These are phyloP conservation scores for Myxozyma mucilagina DNA, from an alignment of 805 yeast genomes.

Conservation along the genomic window DNA sequence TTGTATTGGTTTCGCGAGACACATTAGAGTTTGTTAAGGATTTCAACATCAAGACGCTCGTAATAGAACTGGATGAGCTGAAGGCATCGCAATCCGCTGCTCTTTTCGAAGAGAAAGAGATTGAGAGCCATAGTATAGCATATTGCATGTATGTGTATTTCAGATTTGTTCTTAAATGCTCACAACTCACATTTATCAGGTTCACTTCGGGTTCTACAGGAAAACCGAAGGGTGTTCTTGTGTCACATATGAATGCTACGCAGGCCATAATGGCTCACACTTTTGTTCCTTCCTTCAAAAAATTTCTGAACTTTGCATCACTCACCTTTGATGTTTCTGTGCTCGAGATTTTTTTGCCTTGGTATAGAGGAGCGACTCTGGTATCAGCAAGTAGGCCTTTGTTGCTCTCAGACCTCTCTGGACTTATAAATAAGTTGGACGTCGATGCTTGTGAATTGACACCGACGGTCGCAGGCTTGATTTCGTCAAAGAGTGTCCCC, in stretches of 20 bases:
- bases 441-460: constrained; percentile 33
- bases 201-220: constrained; percentile 59
- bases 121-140: constrained; percentile 12
- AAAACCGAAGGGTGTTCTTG: constrained; percentile 53
- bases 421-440: constrained; percentile 13
- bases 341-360: constrained; percentile 34
- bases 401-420: constrained; percentile 24
- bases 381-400: constrained; percentile 27
- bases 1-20: constrained; percentile 17
- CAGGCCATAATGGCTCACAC: constrained; percentile 32
- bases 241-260: constrained; percentile 30
- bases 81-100: neutral
- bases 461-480: constrained; percentile 34
- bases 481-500: constrained; percentile 19
- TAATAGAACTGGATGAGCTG: constrained; percentile 5
- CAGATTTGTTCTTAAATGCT: neutral
- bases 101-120: neutral
- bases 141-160: constrained; percentile 27
- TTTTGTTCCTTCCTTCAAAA: constrained; percentile 28
- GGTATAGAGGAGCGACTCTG: constrained; percentile 26
- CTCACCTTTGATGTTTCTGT: constrained; percentile 36
- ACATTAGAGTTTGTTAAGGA: constrained; percentile 2
- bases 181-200: neutral
- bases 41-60: neutral
- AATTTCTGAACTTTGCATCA: constrained; percentile 36